phyloP scores from a whole-genome alignment of 495 filamentous ascomycete genomes.

The Astrothelium macrocarpum region DNA sequence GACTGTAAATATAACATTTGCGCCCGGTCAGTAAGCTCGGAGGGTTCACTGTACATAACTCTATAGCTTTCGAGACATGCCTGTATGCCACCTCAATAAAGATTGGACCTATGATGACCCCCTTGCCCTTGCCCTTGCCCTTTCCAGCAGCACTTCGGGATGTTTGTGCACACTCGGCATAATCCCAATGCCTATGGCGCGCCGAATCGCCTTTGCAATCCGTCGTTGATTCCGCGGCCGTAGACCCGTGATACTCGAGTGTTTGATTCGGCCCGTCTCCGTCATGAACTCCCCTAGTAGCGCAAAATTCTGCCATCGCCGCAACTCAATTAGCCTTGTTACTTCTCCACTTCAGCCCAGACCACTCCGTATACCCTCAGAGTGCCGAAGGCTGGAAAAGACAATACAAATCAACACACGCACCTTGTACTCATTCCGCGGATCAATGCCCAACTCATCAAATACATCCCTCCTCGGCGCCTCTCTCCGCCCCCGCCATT shows the following conservation, averaged over 20 bases:
- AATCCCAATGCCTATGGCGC: conserved; percentile 78
- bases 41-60: too few species aligned
- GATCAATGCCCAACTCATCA: conserved; percentile 71
- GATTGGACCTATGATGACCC: too few species aligned
- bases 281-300: conserved; percentile 87
- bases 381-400: not conserved
- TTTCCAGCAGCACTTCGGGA: conserved; percentile 80
- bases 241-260: conserved; percentile 62
- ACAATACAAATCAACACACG: conserved; percentile 19
- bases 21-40: too few species aligned
- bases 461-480: conserved; percentile 56
- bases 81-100: not conserved
- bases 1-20: too few species aligned
- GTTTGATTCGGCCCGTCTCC: conserved; percentile 73
- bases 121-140: conserved; percentile 18
- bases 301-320: conserved; percentile 64
- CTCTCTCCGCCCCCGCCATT: conserved; percentile 39
- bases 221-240: conserved; percentile 82
- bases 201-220: conserved; percentile 82
- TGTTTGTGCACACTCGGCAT: conserved; percentile 89
- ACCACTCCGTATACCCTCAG: not conserved
- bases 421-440: conserved; percentile 77
- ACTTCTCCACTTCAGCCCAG: not conserved
- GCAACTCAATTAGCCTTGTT: not conserved
- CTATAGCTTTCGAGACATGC: too few species aligned